These are phyloP conservation scores for Colletotrichum incanum DNA, from an alignment of 2,329 filamentous ascomycete species.

Conservation along the genomic window DNA sequence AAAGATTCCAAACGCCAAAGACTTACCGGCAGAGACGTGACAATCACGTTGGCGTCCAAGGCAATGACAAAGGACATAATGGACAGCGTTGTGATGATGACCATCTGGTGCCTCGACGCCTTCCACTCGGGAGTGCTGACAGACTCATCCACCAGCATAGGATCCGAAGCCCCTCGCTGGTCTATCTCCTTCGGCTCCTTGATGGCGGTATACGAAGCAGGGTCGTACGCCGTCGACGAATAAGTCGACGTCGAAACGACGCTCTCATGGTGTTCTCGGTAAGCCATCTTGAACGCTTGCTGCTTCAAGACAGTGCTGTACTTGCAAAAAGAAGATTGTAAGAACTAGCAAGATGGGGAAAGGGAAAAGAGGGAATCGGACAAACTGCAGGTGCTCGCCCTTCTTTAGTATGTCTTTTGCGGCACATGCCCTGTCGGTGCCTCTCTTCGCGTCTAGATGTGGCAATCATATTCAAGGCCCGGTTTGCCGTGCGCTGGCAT, in stretches of 20 bases:
- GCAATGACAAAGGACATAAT: constrained; percentile 43
- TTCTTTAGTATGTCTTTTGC: constrained; percentile 38
- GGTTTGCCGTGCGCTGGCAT: constrained; percentile 39
- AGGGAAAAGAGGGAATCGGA: not conserved
- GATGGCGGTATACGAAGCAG: constrained; percentile 37
- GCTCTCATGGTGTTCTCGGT: constrained; percentile 28
- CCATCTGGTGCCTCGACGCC: constrained; percentile 40
- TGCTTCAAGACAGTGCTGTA: constrained; percentile 28
- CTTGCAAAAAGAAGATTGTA: constrained; percentile 13
- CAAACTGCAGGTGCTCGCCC: constrained; percentile 29
- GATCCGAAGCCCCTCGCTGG: constrained; percentile 28
- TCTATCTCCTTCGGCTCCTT: constrained; percentile 40
- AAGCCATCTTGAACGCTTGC: constrained; percentile 39
- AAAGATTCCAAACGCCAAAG: not conserved
- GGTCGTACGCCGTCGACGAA: constrained; percentile 39
- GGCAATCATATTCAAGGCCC: constrained; percentile 19
- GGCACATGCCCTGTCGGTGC: constrained; percentile 26
- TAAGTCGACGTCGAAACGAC: constrained; percentile 32
- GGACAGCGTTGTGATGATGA: constrained; percentile 41
- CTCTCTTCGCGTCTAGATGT: constrained; percentile 8
- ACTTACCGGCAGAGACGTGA: constrained; percentile 40
- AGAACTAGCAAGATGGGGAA: constrained; percentile 14
- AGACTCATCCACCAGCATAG: constrained; percentile 39
- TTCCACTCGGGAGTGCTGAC: constrained; percentile 34
- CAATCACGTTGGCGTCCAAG: constrained; percentile 41